Evolutionary conservation across 805 yeast species (phyloP).

Genomic region (Teunomyces cretensis): DNA sequence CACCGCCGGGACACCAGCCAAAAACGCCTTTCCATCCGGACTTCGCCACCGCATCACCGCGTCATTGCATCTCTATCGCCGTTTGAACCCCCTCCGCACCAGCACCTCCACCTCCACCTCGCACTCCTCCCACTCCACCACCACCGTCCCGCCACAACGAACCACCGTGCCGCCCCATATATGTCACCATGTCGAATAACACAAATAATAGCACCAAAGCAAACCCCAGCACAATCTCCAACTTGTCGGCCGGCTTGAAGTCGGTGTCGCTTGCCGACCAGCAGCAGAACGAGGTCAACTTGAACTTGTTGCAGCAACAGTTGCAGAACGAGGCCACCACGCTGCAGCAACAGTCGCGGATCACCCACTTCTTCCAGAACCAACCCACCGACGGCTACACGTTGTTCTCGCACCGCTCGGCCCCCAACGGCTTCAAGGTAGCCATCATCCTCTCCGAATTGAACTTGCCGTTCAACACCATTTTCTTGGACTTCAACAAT

Average conservation of each 20-base stretch:
- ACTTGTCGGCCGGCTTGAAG: slow-evolving; percentile 47
- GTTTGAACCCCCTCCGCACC: background rate
- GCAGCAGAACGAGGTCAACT: slow-evolving; percentile 42
- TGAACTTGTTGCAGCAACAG: slow-evolving; percentile 44
- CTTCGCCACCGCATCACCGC: too few relatives aligned
- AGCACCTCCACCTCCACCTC: too few relatives aligned
- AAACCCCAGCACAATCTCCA: slow-evolving; percentile 33
- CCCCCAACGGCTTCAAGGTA: slow-evolving; percentile 95
- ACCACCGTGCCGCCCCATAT: too few relatives aligned
- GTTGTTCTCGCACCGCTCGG: slow-evolving; percentile 77
- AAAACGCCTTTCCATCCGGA: background rate
- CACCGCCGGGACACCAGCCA: slow-evolving; percentile 1
- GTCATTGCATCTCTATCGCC: background rate
- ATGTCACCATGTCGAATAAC: slow-evolving; percentile 1
- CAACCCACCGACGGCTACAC: slow-evolving; percentile 84
- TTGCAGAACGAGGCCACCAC: slow-evolving; percentile 42
- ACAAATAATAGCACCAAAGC: background rate
- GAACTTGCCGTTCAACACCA: slow-evolving; percentile 73
- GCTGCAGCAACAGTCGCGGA: slow-evolving; percentile 52
- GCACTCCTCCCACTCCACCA: too few relatives aligned
- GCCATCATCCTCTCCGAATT: slow-evolving; percentile 87
- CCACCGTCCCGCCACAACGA: too few relatives aligned
- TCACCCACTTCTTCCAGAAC: slow-evolving; percentile 69
- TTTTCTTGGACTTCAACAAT: slow-evolving; percentile 77
- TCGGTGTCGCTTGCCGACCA: slow-evolving; percentile 43